Evolutionary conservation across 148 eudicot species (phyloP).

Genomic region (Rhododendron mucronatum): DNA sequence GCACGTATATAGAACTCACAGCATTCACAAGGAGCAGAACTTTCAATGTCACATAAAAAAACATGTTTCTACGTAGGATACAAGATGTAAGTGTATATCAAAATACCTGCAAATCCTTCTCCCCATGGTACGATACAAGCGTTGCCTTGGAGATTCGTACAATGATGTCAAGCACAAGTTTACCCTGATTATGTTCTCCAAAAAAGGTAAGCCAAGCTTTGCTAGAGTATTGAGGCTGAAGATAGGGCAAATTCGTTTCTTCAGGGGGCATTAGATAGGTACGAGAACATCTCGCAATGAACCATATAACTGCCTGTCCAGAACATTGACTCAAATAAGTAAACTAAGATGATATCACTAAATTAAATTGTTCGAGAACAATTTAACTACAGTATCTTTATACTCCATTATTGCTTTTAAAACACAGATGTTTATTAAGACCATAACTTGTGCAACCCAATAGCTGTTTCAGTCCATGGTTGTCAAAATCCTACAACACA

Average conservation of each 20-base stretch:
- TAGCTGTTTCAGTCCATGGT: background rate
- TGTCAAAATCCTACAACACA: too few species aligned
- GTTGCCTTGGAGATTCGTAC: conserved; percentile 64
- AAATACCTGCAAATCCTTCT: conserved; percentile 86
- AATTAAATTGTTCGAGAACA: background rate
- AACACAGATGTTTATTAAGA: background rate
- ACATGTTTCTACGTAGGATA: background rate
- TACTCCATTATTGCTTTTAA: background rate
- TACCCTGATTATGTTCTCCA: conserved; percentile 32
- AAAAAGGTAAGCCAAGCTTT: too few species aligned
- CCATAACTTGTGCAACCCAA: background rate
- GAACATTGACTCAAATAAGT: conserved; percentile 17
- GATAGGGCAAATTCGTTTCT: conserved; percentile 17
- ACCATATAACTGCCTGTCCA: conserved; percentile 86
- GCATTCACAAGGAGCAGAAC: background rate
- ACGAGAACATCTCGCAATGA: conserved; percentile 84
- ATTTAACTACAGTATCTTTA: background rate
- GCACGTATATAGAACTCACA: background rate
- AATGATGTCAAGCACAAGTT: conserved; percentile 53
- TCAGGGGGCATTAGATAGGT: conserved; percentile 75
- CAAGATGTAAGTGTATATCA: background rate
- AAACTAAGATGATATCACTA: conserved; percentile 2
- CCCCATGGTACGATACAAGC: conserved; percentile 77
- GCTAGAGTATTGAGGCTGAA: conserved; percentile 29
- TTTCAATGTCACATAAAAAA: conserved; percentile 2